Evolutionary conservation across 805 yeast species (phyloP), one percentile per base, ranked within the genome.

Genomic region (Lachancea fermentati): DNA sequence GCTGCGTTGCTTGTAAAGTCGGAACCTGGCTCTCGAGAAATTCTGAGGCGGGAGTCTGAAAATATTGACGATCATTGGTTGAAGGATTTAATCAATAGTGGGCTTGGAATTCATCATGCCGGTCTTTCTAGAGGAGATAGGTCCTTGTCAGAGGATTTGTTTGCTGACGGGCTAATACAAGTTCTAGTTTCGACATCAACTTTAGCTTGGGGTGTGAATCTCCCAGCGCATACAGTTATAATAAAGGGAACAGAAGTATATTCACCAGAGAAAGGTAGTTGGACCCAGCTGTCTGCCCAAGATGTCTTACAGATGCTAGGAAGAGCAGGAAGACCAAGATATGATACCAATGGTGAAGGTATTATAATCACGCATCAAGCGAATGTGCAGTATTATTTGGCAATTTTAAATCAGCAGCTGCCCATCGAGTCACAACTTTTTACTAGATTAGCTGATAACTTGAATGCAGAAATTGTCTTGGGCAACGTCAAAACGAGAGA

Each of bases 291-390:
- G n/a, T 81, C 95, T 0, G 94, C 97, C 0, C 98, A 91, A 54
- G 97, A 93, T 63, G 82, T 91, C 29, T 62, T 91, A 7, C 98
- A 91, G 64, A 91, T 91, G 97, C 69, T 91, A n/a, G 97, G 97
- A 28, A 78, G 97, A 67, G 97, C 97, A 14, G 97, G 97, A 51
- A 75, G 98, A 62, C 98, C 98, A 0, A 72, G 96, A 39, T 93
- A 83, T 63, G 98, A 91, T 60, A 78, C 79, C 13, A 76, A 79
- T 53, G 98, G 98, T 53, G 95, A 86, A 51, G 98, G 97, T 66
- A 79, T 91, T 3, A 85, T 91, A 24, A 86, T 91, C 36, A 93
- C 97, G 0, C 73, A 89, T 0, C 93, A 85, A 43, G 79, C 80
- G 15, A 95, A 88, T 52, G 72, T 91, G 13, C 91, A 85, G 48